Evolutionary conservation across 2,329 filamentous ascomycete genomes (phyloP).

Genomic region (Ascochyta clinopodiicola): DNA sequence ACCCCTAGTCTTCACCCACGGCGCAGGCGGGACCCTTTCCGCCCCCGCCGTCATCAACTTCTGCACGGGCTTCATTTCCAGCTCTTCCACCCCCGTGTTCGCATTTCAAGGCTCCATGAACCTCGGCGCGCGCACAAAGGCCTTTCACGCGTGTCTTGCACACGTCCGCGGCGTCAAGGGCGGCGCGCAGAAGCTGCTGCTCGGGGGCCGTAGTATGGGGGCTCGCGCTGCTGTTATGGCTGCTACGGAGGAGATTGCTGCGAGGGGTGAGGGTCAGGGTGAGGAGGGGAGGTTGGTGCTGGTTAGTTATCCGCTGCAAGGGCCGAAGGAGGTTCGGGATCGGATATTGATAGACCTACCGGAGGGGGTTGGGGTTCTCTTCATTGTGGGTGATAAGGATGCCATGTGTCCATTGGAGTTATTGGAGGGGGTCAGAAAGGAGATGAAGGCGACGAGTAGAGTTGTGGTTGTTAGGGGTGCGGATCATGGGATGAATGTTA

Average conservation of each 20-base stretch:
- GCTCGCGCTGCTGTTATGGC: constrained; percentile 52
- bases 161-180: constrained; percentile 11
- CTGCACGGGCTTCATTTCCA: constrained; percentile 44
- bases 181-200: constrained; percentile 2
- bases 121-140: constrained; percentile 45
- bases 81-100: constrained; percentile 25
- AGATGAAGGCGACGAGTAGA: constrained; percentile 50
- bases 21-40: constrained; percentile 52
- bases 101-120: constrained; percentile 54
- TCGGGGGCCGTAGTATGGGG: constrained; percentile 55
- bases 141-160: constrained; percentile 45
- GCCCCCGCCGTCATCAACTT: constrained; percentile 50
- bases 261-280: background rate
- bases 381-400: constrained; percentile 46
- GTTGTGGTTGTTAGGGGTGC: constrained; percentile 47
- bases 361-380: constrained; percentile 43
- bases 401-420: constrained; percentile 32
- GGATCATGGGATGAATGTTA: constrained; percentile 52
- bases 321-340: constrained; percentile 47
- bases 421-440: constrained; percentile 34
- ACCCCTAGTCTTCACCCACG: constrained; percentile 54
- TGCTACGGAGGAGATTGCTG: constrained; percentile 16
- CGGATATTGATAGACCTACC: constrained; percentile 48
- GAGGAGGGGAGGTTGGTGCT: constrained; percentile 40
- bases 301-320: constrained; percentile 51